Evolutionary conservation across 441 rosid species (phyloP).

Genomic region (Croton laevigatus): DNA sequence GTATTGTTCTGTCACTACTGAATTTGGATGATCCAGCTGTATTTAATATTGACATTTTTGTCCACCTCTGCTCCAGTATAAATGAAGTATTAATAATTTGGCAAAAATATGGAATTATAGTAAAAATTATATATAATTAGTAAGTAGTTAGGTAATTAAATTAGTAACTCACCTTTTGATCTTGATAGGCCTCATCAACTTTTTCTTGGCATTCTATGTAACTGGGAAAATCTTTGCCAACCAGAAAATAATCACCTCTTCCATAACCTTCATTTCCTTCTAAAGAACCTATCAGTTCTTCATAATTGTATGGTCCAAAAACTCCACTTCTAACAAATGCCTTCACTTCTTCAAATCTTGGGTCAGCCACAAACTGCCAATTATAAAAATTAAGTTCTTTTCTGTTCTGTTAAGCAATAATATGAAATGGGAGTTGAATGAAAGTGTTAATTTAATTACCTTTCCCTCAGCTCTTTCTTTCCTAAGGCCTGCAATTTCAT

Average conservation of each 20-base stretch:
- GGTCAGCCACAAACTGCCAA: conserved; percentile 68
- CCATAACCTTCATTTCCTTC: conserved; percentile 62
- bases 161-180: conserved; percentile 39
- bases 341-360: conserved; percentile 72
- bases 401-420: neutral
- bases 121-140: too few species aligned
- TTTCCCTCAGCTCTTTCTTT: conserved; percentile 80
- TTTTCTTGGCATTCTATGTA: conserved; percentile 53
- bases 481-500: conserved; percentile 72
- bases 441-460: conserved; percentile 31
- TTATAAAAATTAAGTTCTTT: neutral
- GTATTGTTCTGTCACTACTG: conserved; percentile 55
- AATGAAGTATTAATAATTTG: neutral
- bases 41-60: conserved; percentile 57
- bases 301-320: conserved; percentile 63
- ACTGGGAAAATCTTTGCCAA: conserved; percentile 58
- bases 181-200: conserved; percentile 51
- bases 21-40: conserved; percentile 57
- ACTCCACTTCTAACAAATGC: conserved; percentile 60
- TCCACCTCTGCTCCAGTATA: conserved; percentile 43
- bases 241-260: conserved; percentile 52
- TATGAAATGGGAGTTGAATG: neutral
- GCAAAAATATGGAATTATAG: too few species aligned
- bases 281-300: conserved; percentile 57
- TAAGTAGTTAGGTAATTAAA: neutral